Base-by-base conservation (phyloP, 164 flowering plant species). In the Dillenia suffruticosa region DNA sequence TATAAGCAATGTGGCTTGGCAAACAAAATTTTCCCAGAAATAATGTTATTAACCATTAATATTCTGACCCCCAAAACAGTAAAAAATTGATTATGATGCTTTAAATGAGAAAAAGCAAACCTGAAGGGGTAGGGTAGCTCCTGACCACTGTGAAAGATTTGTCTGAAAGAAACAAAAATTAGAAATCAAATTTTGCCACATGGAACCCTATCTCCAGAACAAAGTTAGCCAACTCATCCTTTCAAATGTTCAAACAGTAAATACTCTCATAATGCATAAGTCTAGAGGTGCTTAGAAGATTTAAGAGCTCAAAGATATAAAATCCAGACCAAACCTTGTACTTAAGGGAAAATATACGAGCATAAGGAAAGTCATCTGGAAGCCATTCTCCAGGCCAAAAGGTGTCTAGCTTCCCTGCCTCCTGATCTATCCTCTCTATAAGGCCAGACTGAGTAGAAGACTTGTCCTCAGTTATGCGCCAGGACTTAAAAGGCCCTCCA, bases 341-440 rank as follows among this genome's bases (percentile, higher is more conserved):
- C 70, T 88, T 95, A 32, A 92, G 74, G 53, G 92, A 74, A 75
- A 89, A 95, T 70, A 91, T 45, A 45, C 97, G 97, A 68, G 94
- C 99, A 70, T 77, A 70, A 71, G 97, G 92, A 62, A 95, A 83
- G 61, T 95, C 97, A 72, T 73, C 67, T 49, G 99, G 75, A 70
- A 95, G 96, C 99, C 99, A 95, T 79, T 92, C 99, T 61, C 80
- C 82, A 16, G 99, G 99, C 97, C 99, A 95, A 69, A 82, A 95
- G 47, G 99, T 86, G 46, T 96, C 99, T 64, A 79, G 77, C 77
- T 82, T 90, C 65, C 99, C 97, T 17, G 97, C 97, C 69, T 95
- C 99, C 77, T 88, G 82, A 74, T 92, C 99, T 71, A 95, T 95
- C 76, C 88, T 92, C 84, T 95, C 97, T 17, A 94, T 91, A 64